Evolutionary conservation across 2,329 filamentous ascomycete genomes (phyloP), one percentile per base, ranked within the genome.

Genomic region (Botrytis fabae): DNA sequence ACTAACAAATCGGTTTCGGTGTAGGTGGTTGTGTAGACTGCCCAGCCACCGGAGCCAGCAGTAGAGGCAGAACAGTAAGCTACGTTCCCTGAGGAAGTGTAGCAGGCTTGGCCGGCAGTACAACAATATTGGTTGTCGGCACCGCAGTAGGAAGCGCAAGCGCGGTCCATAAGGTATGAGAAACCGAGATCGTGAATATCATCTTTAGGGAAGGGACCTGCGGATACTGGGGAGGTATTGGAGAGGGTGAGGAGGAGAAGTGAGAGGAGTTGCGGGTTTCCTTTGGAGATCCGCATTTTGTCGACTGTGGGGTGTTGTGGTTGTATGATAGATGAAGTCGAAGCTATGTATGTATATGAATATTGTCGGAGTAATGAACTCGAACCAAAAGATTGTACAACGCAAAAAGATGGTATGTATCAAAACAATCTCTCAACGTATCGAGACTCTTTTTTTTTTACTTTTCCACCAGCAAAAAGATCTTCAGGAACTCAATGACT

Each of bases 121-220:
- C 89, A 91, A 82, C 88, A 90, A 80, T 85, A 86, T 79, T 87
- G 84, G 77, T 86, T 86, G 71, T 87, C 81, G 69, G 82, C 80
- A 74, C 89, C 88, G 81, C 89, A 91, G 81, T 85, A 85, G 51
- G 84, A 80, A 63, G 81, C 83, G 82, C 88, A 90, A 28, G 62
- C 48, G 69, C 86, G 84, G 32, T 81, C 82, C 82, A 85, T 82
- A 59, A 89, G 84, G 75, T 83, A 88, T 72, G 85, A 85, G 77
- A 83, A 85, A 76, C 86, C 87, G 44, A 72, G 76, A 73, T 78
- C 85, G 77, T 85, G 84, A 44, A 86, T 79, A 74, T 83, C 82
- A 76, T 88, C 85, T 78, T 83, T 84, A 60, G 86, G 86, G 73
- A 84, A 86, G 0, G 88, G 88, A 38, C 81, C 80, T 28, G 87